A percentile compares a stretch with the other conserved stretches of the same genome.
Conservation (phyloP, 306 rosid genomes). For the Bauhinia variegata region DNA sequence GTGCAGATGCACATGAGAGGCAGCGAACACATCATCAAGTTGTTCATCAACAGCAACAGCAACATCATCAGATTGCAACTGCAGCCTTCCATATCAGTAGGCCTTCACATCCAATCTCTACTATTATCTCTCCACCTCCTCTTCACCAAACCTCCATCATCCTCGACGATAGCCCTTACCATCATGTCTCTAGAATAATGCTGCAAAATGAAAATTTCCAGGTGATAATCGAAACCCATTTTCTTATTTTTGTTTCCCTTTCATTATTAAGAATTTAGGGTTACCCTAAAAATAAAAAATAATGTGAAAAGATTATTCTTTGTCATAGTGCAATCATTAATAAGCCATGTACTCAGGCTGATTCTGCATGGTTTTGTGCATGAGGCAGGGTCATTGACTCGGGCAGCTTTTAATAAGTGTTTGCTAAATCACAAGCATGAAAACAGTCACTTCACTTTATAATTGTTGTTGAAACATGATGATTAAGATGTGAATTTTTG, state of each 20-base stretch:
- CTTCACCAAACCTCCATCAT: constrained; percentile 78
- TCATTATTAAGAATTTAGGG: constrained; percentile 1
- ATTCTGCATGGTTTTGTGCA: constrained; percentile 47
- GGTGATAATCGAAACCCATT: constrained; percentile 47
- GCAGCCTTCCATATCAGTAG: constrained; percentile 68
- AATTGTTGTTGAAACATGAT: constrained; percentile 50
- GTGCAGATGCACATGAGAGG: constrained; percentile 55
- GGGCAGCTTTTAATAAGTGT: constrained; percentile 34
- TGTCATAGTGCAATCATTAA: constrained; percentile 19
- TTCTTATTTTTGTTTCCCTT: constrained; percentile 7
- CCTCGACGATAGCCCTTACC: constrained; percentile 74
- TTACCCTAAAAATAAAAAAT: not conserved
- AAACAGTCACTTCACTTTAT: constrained; percentile 51
- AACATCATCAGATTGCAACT: constrained; percentile 54
- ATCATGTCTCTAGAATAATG: constrained; percentile 65
- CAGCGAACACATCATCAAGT: constrained; percentile 46
- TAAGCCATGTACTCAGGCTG: not conserved
- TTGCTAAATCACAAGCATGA: constrained; percentile 44
- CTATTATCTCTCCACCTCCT: constrained; percentile 75
- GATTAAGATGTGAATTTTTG: constrained; percentile 39
- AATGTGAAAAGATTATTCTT: no score
- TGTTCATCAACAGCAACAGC: constrained; percentile 51
- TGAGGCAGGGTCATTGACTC: constrained; percentile 23
- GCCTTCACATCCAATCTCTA: constrained; percentile 72
- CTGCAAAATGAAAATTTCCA: constrained; percentile 77